phyloP scores from a whole-genome alignment of 2,329 filamentous ascomycete species.

The Arthrinium puccinioides region DNA sequence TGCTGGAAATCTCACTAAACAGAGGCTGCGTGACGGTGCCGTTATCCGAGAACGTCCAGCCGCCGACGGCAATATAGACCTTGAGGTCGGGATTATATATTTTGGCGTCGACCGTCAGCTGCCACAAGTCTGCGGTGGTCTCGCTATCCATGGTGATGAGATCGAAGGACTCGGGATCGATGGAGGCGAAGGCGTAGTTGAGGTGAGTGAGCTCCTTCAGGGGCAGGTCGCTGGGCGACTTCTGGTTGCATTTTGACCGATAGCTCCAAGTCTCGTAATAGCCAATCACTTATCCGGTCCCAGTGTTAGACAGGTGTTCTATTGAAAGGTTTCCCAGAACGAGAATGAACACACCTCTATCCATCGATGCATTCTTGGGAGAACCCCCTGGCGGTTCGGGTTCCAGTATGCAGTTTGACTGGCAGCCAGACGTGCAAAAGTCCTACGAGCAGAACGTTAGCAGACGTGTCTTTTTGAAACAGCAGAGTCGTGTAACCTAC shows the following conservation, averaged over 20 bases:
- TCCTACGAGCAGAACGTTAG: constrained; percentile 11
- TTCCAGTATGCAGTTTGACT: too few species aligned
- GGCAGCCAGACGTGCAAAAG: constrained; percentile 3
- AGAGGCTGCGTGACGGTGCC: not conserved
- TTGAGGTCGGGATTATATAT: too few species aligned
- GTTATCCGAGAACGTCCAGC: not conserved
- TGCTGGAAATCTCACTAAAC: not conserved
- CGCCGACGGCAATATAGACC: not conserved
- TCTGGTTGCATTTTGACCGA: constrained; percentile 5
- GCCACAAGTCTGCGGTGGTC: too few species aligned
- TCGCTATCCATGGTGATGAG: constrained; percentile 12
- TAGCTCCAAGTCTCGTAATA: constrained; percentile 8
- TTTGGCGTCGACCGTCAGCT: too few species aligned
- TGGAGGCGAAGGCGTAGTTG: constrained; percentile 21
- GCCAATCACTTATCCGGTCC: constrained; percentile 6
- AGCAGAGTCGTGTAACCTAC: too few species aligned
- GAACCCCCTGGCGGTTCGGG: too few species aligned
- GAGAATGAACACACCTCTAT: too few species aligned
- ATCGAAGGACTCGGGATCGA: constrained; percentile 22
- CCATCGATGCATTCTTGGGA: too few species aligned
- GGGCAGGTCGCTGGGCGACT: constrained; percentile 5
- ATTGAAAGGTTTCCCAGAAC: too few species aligned
- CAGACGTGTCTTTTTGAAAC: too few species aligned
- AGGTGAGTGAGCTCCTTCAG: constrained; percentile 9
- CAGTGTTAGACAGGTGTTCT: constrained; percentile 4